These are phyloP conservation scores for Cicer cuneatum DNA, from an alignment of 306 rosid species.

Conservation along the genomic window DNA sequence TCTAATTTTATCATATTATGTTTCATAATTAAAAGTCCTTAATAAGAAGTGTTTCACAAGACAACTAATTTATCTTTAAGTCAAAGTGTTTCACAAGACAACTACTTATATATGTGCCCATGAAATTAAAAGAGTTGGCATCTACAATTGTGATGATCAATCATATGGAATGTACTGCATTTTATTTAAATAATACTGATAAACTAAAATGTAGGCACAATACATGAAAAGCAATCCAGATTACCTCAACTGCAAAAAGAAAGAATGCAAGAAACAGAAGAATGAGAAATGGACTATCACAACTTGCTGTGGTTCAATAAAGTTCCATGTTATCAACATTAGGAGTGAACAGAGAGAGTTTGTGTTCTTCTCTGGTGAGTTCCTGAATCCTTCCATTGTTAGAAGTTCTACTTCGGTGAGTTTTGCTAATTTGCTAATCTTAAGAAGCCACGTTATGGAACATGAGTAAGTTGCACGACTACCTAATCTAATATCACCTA, in stretches of 20 bases:
- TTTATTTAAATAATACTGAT: too few species aligned
- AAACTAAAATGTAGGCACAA: slow-evolving; percentile 56
- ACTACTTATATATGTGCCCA: too few species aligned
- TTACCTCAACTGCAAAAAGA: slow-evolving; percentile 70
- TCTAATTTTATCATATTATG: too few species aligned
- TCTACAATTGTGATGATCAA: too few species aligned
- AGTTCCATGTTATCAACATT: slow-evolving; percentile 84
- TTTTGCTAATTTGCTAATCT: slow-evolving; percentile 59
- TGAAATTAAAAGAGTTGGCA: too few species aligned
- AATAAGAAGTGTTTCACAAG: too few species aligned
- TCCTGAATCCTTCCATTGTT: slow-evolving; percentile 62
- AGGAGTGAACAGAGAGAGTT: slow-evolving; percentile 77
- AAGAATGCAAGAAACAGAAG: slow-evolving; percentile 48
- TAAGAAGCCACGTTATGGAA: slow-evolving; percentile 64
- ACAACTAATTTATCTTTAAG: too few species aligned
- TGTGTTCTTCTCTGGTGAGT: slow-evolving; percentile 73
- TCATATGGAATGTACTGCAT: too few species aligned
- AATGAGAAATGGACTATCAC: too few species aligned
- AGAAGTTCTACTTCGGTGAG: slow-evolving; percentile 52
- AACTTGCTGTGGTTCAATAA: slow-evolving; percentile 51
- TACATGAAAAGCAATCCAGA: slow-evolving; percentile 63
- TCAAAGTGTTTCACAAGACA: too few species aligned
- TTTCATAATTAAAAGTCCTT: too few species aligned
- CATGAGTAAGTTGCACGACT: slow-evolving; percentile 54
- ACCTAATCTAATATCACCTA: too few species aligned